A percentile compares a stretch with the other conserved stretches of the same genome.
Conservation (phyloP, 148 eudicot species). For the Rhododendron molle region DNA sequence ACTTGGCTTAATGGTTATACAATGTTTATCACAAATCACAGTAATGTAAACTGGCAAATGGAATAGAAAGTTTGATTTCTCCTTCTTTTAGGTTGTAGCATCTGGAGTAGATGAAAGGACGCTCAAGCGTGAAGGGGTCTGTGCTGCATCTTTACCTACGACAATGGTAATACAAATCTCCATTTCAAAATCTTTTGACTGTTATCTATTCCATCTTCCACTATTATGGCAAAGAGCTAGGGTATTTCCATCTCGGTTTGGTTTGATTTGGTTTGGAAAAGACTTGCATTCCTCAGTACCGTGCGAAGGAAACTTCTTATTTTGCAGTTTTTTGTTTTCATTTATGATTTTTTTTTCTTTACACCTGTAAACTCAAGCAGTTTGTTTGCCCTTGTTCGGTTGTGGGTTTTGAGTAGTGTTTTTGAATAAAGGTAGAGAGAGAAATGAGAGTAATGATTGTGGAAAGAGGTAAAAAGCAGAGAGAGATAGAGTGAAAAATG, state of each 20-base stretch:
- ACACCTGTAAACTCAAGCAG: background rate
- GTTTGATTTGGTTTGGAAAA: too few relatives aligned
- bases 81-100: constrained; percentile 69
- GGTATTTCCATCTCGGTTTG: too few relatives aligned
- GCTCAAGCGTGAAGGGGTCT: constrained; percentile 94
- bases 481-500: too few relatives aligned
- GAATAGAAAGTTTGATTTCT: background rate
- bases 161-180: constrained; percentile 67
- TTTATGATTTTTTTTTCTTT: background rate
- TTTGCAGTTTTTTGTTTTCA: background rate
- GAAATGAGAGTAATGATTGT: too few relatives aligned
- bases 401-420: too few relatives aligned
- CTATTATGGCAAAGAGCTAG: too few relatives aligned
- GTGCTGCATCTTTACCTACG: constrained; percentile 98
- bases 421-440: too few relatives aligned
- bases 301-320: background rate
- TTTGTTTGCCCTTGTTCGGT: too few relatives aligned
- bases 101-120: constrained; percentile 96
- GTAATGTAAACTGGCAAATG: background rate
- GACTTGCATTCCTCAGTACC: background rate
- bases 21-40: constrained; percentile 1
- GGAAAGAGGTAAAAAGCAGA: too few relatives aligned
- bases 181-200: background rate
- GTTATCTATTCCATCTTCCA: too few relatives aligned
- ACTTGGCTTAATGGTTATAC: background rate